A percentile compares a stretch with the other conserved stretches of the same genome.
Evolutionary conservation across 352 stramenopile genomes (phyloP).

Genomic region (Globisporangium cederbergense): DNA sequence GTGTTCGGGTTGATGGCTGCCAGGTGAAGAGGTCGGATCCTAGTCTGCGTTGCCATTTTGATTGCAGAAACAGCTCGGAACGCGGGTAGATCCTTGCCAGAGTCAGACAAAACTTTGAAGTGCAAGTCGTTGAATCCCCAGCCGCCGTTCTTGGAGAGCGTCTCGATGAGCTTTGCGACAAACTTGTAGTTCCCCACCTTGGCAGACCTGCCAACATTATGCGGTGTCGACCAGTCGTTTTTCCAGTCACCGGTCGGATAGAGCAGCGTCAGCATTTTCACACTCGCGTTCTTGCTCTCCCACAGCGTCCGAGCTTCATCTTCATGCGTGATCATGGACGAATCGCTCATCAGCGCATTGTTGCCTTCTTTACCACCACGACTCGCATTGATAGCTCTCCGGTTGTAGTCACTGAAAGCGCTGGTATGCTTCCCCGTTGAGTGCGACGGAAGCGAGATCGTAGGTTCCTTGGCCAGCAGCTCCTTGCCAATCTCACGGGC

Average conservation of each 20-base stretch:
- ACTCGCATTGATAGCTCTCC: constrained; percentile 76
- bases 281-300: constrained; percentile 35
- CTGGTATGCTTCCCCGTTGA: constrained; percentile 78
- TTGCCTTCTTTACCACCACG: constrained; percentile 76
- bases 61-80: constrained; percentile 64
- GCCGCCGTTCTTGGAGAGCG: constrained; percentile 37
- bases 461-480: constrained; percentile 37
- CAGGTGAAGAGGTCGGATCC: constrained; percentile 66
- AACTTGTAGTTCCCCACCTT: constrained; percentile 39
- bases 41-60: constrained; percentile 62
- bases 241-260: constrained; percentile 63
- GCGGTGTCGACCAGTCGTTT: constrained; percentile 18
- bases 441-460: constrained; percentile 59
- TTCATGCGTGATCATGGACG: neutral
- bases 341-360: constrained; percentile 46
- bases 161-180: constrained; percentile 35
- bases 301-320: constrained; percentile 35
- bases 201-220: constrained; percentile 23
- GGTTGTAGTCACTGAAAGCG: constrained; percentile 79
- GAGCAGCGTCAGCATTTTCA: constrained; percentile 64
- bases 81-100: constrained; percentile 30
- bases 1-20: constrained; percentile 73
- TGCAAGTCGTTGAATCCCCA: constrained; percentile 69
- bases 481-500: constrained; percentile 41
- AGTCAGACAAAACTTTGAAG: constrained; percentile 45